Percentiles rank a stretch among this genome's conserved stretches.
phyloP scores from a whole-genome alignment of 306 rosid genomes.

The Medicago truncatula region MtrunA17r5.0-ANR NC_053044.1:174501-175000 shows the following conservation, averaged over 20 bases:
- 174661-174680: slow-evolving; percentile 1
- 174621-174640: slow-evolving; percentile 20
- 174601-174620: slow-evolving; percentile 30
- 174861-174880: slow-evolving; percentile 19
- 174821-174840: slow-evolving; percentile 2
- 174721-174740: background rate
- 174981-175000: slow-evolving; percentile 32
- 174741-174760: slow-evolving; percentile 12
- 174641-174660: slow-evolving; percentile 21
- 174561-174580: background rate
- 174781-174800: slow-evolving; percentile 13
- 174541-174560: slow-evolving; percentile 13
- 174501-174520: slow-evolving; percentile 29
- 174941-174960: slow-evolving; percentile 2
- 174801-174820: slow-evolving; percentile 32
- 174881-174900: slow-evolving; percentile 19
- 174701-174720: slow-evolving; percentile 29
- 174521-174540: slow-evolving; percentile 21
- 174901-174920: slow-evolving; percentile 25
- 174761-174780: slow-evolving; percentile 17
- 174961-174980: slow-evolving; percentile 12
- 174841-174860: slow-evolving; percentile 19
- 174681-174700: slow-evolving; percentile 28
- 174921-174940: slow-evolving; percentile 26
- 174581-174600: slow-evolving; percentile 25